phyloP scores from a whole-genome alignment of 2,329 filamentous ascomycete species.

The Sclerotinia subarctica region DNA sequence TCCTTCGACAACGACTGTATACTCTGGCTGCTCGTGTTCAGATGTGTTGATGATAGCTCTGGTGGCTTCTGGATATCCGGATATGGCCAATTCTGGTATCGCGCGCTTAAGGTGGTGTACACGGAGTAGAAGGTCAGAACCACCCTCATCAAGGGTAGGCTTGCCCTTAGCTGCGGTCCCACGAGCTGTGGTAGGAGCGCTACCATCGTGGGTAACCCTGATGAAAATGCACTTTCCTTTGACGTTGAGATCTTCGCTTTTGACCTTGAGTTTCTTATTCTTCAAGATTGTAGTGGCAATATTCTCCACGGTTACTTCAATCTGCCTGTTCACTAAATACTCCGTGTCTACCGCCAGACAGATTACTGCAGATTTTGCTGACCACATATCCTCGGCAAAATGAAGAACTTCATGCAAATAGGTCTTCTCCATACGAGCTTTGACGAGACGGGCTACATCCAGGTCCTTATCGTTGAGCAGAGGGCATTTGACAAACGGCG shows the following conservation, averaged over 20 bases:
- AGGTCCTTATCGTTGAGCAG: constrained; percentile 73
- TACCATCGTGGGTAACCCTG: constrained; percentile 56
- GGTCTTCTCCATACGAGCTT: constrained; percentile 92
- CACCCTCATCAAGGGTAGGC: constrained; percentile 45
- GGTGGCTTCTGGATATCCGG: constrained; percentile 80
- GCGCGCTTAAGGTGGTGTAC: constrained; percentile 82
- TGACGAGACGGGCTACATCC: constrained; percentile 82
- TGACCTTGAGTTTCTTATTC: constrained; percentile 80
- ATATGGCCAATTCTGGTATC: constrained; percentile 80
- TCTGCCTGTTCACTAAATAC: constrained; percentile 73
- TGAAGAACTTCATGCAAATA: constrained; percentile 77
- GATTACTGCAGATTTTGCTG: constrained; percentile 70
- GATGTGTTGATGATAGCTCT: constrained; percentile 87
- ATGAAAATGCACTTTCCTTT: constrained; percentile 67
- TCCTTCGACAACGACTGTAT: constrained; percentile 84
- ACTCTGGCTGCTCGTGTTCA: constrained; percentile 29
- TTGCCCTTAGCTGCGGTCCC: constrained; percentile 32
- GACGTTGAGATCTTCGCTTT: constrained; percentile 61
- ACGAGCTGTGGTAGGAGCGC: constrained; percentile 39
- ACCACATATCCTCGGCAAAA: constrained; percentile 86
- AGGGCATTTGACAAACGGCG: constrained; percentile 86
- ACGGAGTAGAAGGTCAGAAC: constrained; percentile 67
- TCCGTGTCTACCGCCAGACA: constrained; percentile 78
- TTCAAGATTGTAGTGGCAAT: constrained; percentile 74
- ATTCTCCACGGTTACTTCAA: constrained; percentile 71